phyloP scores from a whole-genome alignment of 345 rosid species.

The Sapria himalayana region DNA sequence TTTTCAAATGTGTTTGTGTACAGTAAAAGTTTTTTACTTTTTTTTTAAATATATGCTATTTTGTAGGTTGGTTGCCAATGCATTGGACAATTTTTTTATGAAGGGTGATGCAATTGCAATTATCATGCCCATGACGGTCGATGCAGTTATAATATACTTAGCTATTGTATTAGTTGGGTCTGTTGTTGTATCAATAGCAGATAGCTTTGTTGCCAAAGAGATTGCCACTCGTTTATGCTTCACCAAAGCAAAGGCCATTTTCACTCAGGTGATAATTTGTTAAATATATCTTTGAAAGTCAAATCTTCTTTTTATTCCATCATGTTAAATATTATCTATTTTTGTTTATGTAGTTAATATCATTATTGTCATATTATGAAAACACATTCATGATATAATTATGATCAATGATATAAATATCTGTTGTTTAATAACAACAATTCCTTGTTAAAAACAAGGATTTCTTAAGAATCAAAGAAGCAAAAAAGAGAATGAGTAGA shows the following conservation, averaged over 20 bases:
- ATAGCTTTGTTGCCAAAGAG: slow-evolving; percentile 78
- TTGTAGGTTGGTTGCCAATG: slow-evolving; percentile 64
- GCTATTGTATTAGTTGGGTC: slow-evolving; percentile 64
- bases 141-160: slow-evolving; percentile 60
- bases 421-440: too few relatives aligned
- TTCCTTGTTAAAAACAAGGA: too few relatives aligned
- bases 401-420: too few relatives aligned
- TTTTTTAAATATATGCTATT: not conserved
- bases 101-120: slow-evolving; percentile 80
- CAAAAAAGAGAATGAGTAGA: too few relatives aligned
- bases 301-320: too few relatives aligned
- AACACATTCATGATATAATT: too few relatives aligned
- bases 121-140: slow-evolving; percentile 90
- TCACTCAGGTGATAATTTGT: slow-evolving; percentile 54
- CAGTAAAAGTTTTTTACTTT: not conserved
- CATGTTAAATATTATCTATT: too few relatives aligned
- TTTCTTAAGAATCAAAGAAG: too few relatives aligned
- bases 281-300: not conserved
- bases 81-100: slow-evolving; percentile 28
- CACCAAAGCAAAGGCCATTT: slow-evolving; percentile 64
- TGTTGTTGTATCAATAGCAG: slow-evolving; percentile 84
- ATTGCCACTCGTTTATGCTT: slow-evolving; percentile 58
- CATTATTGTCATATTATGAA: too few relatives aligned
- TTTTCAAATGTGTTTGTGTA: not conserved
- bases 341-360: too few relatives aligned